These are phyloP conservation scores for Sporisorium graminicola DNA, from an alignment of 1,284 basidiomycete species.

Conservation along the genomic window DNA sequence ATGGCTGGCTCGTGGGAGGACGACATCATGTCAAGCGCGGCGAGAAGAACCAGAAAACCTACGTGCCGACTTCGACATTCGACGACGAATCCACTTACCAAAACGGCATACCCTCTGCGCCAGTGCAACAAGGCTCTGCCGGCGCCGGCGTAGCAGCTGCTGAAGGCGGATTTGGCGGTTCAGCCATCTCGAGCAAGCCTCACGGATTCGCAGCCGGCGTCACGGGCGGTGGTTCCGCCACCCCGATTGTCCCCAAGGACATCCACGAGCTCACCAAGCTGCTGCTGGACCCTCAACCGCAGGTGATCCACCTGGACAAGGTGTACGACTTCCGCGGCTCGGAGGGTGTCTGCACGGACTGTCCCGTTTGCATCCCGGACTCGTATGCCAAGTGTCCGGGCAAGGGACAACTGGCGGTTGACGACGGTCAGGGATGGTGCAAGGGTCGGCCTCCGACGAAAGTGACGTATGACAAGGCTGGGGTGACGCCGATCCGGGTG, in stretches of 20 bases:
- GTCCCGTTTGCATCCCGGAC: conserved; percentile 50
- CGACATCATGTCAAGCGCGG: conserved; percentile 7
- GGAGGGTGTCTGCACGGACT: conserved; percentile 59
- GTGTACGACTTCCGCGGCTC: conserved; percentile 68
- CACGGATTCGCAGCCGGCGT: conserved; percentile 66
- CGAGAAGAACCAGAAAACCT: neutral
- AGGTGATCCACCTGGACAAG: conserved; percentile 69
- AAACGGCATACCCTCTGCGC: conserved; percentile 14
- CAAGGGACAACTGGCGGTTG: conserved; percentile 69
- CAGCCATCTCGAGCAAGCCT: conserved; percentile 21
- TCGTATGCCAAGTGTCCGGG: conserved; percentile 62
- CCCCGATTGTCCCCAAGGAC: conserved; percentile 66
- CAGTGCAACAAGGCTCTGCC: neutral
- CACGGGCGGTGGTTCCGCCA: conserved; percentile 69
- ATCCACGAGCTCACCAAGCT: conserved; percentile 66
- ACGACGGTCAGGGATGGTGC: conserved; percentile 68
- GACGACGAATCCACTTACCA: conserved; percentile 3
- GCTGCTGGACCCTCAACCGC: conserved; percentile 66
- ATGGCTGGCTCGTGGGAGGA: neutral
- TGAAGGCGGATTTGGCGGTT: neutral
- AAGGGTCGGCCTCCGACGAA: conserved; percentile 28
- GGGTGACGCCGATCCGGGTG: conserved; percentile 15
- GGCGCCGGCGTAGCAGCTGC: conserved; percentile 2
- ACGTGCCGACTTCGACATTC: neutral
- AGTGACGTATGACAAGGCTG: conserved; percentile 60